These are phyloP conservation scores for Endotrypanum monterogeii DNA, from an alignment of 208 protist species.

Conservation along the genomic window DNA sequence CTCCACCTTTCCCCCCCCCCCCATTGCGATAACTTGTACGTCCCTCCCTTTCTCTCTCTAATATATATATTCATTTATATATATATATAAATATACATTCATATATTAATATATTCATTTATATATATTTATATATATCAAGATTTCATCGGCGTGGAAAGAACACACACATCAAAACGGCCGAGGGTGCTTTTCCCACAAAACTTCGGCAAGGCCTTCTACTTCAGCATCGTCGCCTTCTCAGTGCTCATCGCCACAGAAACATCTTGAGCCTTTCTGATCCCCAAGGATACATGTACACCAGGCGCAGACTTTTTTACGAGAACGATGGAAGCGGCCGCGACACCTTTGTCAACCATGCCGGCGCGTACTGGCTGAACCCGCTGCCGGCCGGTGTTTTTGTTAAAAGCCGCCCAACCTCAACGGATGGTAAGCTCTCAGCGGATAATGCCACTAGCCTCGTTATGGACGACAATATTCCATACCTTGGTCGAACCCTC, in stretches of 20 bases:
- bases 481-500: conserved; percentile 39
- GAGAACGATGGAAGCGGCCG: conserved; percentile 66
- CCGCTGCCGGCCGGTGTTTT: conserved; percentile 65
- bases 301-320: conserved; percentile 35
- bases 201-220: too few species aligned
- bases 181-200: too few species aligned
- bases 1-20: too few species aligned
- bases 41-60: too few species aligned
- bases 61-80: too few species aligned
- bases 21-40: too few species aligned
- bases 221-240: too few species aligned
- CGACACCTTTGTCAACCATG: conserved; percentile 84
- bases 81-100: too few species aligned
- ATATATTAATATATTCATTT: too few species aligned
- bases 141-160: too few species aligned
- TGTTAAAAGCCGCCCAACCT: conserved; percentile 31
- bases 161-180: too few species aligned
- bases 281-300: conserved; percentile 8
- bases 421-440: not conserved
- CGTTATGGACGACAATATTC: conserved; percentile 14
- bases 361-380: conserved; percentile 80
- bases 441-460: conserved; percentile 7
- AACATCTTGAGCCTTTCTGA: not conserved
- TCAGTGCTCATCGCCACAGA: not conserved
- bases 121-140: too few species aligned